Base-by-base conservation (phyloP, 179 eudicot genomes). In the Corrigiola litoralis region DNA sequence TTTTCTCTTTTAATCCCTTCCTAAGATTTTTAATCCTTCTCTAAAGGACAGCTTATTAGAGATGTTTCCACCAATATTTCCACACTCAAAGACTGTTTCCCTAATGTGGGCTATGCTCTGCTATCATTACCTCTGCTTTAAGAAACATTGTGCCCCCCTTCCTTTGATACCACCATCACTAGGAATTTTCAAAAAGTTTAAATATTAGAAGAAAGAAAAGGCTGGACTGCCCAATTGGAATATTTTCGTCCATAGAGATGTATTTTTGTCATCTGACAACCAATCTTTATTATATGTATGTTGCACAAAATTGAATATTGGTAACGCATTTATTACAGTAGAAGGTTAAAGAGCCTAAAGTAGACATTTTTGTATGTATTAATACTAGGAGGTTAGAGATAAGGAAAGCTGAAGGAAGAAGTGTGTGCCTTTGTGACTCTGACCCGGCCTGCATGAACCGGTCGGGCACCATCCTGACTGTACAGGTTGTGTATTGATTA, bases 381-480 rank as follows among this genome's bases (percentile, higher is more conserved):
- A 13, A 60, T 38, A 52, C n/a, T 29, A 42, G 34, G 42, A 23
- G 45, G 25, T 23, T 42, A 44, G 14, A 45, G 34, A 25, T 29
- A 29, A 16, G 8, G 38, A 0, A 1, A 54, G 23, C 13, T 1
- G 60, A 52, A 32, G 44, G 32, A 41, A 16, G 11, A 41, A 24
- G 16, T 5, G 50, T 6, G 29, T n/a, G 25, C 23, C 42, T 34
- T 13, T 38, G 13, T 38, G 1, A 33, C 29, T 51, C 25, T 40
- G 84, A 83, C 74, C 90, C 84, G 79, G 80, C 73, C 77, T 70
- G 87, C 70, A 67, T 74, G 81, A 76, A 79, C 72, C 72, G 85
- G 87, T 82, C 85, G 92, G 87, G 55, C 60, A 78, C 64, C 71
- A 59, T 21, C 80, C 80, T 59, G 73, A 82, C 85, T 84, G 2